phyloP scores from a whole-genome alignment of 1,284 basidiomycete species.

The Anthracocystis walkeri region DNA sequence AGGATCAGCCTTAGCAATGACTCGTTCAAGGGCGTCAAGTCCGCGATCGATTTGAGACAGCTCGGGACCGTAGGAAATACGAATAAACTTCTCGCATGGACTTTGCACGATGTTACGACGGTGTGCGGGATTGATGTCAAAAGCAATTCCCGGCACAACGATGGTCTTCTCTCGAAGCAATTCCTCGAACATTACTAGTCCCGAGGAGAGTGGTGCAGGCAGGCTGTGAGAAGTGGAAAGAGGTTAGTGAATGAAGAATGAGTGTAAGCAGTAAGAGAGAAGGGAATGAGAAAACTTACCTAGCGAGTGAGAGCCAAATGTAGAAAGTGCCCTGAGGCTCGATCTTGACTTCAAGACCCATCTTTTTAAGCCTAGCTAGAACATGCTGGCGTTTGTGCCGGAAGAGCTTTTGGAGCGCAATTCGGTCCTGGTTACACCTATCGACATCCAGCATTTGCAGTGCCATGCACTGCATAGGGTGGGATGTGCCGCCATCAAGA shows the following conservation, averaged over 20 bases:
- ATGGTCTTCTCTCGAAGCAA: conserved; percentile 89
- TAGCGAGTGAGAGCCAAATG: conserved; percentile 85
- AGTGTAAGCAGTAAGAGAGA: neutral
- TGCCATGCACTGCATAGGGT: conserved; percentile 61
- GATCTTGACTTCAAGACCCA: conserved; percentile 70
- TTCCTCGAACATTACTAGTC: conserved; percentile 94
- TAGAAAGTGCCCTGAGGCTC: conserved; percentile 74
- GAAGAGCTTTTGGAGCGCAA: conserved; percentile 77
- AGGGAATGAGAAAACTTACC: too few species aligned
- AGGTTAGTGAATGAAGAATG: neutral
- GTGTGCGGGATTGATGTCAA: conserved; percentile 75
- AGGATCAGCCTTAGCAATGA: conserved; percentile 77
- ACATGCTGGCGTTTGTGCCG: conserved; percentile 90
- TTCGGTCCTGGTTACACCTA: conserved; percentile 79
- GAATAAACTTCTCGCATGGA: conserved; percentile 72
- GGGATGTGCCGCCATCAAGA: conserved; percentile 57
- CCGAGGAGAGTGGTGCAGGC: conserved; percentile 79
- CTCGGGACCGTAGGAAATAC: conserved; percentile 83
- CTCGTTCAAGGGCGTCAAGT: conserved; percentile 84
- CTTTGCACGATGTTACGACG: conserved; percentile 82
- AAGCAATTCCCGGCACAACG: conserved; percentile 86
- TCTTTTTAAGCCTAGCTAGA: conserved; percentile 80
- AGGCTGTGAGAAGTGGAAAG: conserved; percentile 69
- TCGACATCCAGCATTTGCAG: conserved; percentile 69
- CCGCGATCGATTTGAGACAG: conserved; percentile 82